Base-by-base conservation (phyloP, 2,329 filamentous ascomycete genomes). In the Juglanconis juglandina region DNA sequence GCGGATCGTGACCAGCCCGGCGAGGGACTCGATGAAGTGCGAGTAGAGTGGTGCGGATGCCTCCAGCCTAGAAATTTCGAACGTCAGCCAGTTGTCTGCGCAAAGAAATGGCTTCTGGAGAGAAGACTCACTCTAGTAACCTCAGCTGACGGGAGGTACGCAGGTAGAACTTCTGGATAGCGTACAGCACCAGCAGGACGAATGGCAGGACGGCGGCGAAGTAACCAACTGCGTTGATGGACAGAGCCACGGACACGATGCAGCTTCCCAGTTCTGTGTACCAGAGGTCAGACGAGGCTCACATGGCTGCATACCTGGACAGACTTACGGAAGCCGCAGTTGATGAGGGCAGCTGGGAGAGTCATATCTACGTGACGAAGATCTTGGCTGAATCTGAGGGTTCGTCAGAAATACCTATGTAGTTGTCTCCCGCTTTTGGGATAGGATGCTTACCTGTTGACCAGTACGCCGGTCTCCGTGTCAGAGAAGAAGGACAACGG, bases 81-180 rank as follows among this genome's bases (percentile, higher is more conserved):
- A 13, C 1, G 44, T 34, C n/a, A 35, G 35, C 37, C 14, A 35
- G 4, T 30, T 2, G 3, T 13, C 14, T 35, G 10, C 41, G 4
- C 5, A 30, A 5, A 2, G 32, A 8, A 1, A 11, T n/a, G 17
- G 59, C 73, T 9, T 76, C 81, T 71, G 81, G 85, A 32, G 5
- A 0, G 86, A 70, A 0, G 83, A 83, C 1, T 79, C 80, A 56
- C 24, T 87, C 83, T 5, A 87, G 68, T 14, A 84, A 75, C 56
- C 84, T 77, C 3, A 87, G 65, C 66, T 87, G 84, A 0, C 83
- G 73, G 1, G 83, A 86, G 0, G 84, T 87, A 0, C 80, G 75
- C 2, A 87, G 74, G 64, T 87, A 87, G 55, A 81, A 74, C 53
- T 75, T 79, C 62, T 85, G 83, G 0, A 86, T 69, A 2, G 75